Base-by-base conservation (phyloP, 352 stramenopile species). In the Globisporangium canariense region DNA sequence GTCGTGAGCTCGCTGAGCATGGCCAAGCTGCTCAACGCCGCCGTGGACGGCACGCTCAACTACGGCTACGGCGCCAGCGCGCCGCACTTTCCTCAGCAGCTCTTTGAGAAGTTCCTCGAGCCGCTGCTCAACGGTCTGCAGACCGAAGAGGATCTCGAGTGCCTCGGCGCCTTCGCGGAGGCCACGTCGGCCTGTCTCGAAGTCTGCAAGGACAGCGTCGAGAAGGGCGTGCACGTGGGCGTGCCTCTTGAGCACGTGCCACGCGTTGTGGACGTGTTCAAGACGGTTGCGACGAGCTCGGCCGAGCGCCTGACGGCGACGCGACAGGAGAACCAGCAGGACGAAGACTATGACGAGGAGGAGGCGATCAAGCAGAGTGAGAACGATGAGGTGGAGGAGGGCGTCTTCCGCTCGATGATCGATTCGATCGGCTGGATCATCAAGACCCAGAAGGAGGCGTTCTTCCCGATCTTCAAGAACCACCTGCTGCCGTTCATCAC, bases 341-440 rank as follows among this genome's bases (percentile, higher is more conserved):
- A 93, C 64, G 85, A 91, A 58, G 86, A 95, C 66, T 90, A 88
- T 47, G 84, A 94, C 62, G 84, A 84, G 32, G 81, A 95, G 50
- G 81, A 81, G 52, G 83, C 81, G 61, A 59, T 82, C 2, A 79
- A 91, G 63, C 84, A 93, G 68, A 77, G 69, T 14, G 84, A 91
- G 56, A 86, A 77, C 49, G 64, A 89, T 30, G 82, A 93, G 70
- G 64, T 90, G 20, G 84, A 93, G 54, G 84, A 93, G 50, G 81
- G 81, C 46, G 70, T 91, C 25, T 91, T 93, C 70, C 84, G 82
- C 55, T 86, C 79, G 20, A 90, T 96, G 76, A 59, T 94, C 30
- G 87, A 96, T 80, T 82, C 85, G 5, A 89, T 94, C 60, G 87
- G 87, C 61, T 96, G 84, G 83, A 75, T 89, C 60, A 82, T 94